Evolutionary conservation across 2,329 filamentous ascomycete genomes (phyloP), one percentile per base, ranked within the genome.

Genomic region (Claviceps humidiphila): DNA sequence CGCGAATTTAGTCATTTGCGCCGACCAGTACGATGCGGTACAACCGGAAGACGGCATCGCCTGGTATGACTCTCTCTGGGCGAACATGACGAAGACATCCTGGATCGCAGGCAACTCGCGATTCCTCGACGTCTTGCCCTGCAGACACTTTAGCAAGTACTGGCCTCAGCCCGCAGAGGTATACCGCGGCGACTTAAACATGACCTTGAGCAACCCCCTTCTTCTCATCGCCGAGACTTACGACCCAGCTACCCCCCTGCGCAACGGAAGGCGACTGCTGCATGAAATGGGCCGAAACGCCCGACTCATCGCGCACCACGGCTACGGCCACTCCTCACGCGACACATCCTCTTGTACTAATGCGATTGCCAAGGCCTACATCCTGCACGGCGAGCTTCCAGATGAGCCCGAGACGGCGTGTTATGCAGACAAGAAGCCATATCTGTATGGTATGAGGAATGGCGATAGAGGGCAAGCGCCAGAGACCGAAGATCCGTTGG

Each of bases 21-120:
- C 66, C 24, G 74, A 76, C 56, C 54, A 67, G 0, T 74, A 72
- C 51, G 73, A 76, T 54, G 71, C 69, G 1, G 64, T 66, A 0
- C 57, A 63, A 13, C 70, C 71, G 1, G 55, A 59, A 3, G 64
- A 64, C 3, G 68, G 66, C 2, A 57, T 75, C 3, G 60, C 56
- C n/a, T 75, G 71, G 72, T 76, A 72, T 71, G 63, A 64, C 9
- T 62, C 61, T 0, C 64, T 75, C 0, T 76, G 73, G 74, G 58
- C 60, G 2, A 72, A 74, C 55, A 74, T 76, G 72, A 74, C 72
- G 4, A 47, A 58, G 0, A 57, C 61, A 40, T 67, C 68, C 1
- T 76, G 73, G 72, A 68, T 76, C 42, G 63, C 71, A 2, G 74
- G 74, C 45, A 71, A 75, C 57, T 66, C 67, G 37, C 68, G 73